phyloP scores from a whole-genome alignment of 1,139 yeast species.

The Pichia sp. region DNA sequence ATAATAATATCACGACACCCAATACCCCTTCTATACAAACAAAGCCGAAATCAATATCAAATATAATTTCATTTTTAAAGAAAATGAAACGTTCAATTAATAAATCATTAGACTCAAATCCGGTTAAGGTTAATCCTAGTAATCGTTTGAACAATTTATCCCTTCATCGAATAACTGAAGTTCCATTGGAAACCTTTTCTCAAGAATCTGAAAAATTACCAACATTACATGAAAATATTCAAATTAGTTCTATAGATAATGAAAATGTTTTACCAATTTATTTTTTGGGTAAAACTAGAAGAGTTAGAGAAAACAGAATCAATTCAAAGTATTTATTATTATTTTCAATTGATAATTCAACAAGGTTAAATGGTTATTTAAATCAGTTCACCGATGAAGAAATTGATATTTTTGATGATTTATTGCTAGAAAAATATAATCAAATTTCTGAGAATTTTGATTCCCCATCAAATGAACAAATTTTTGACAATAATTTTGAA shows the following conservation, averaged over 20 bases:
- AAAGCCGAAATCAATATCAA: background rate
- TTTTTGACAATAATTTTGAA: conserved; percentile 5
- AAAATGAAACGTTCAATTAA: conserved; percentile 1
- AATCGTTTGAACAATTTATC: background rate
- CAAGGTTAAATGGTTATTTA: conserved; percentile 29
- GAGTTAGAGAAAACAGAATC: conserved; percentile 39
- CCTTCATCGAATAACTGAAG: conserved; percentile 2
- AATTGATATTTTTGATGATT: conserved; percentile 26
- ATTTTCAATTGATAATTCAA: conserved; percentile 42
- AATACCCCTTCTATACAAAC: background rate
- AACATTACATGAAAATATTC: conserved; percentile 2
- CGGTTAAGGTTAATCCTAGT: background rate
- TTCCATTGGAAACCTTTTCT: conserved; percentile 15
- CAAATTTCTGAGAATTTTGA: background rate
- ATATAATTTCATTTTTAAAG: background rate
- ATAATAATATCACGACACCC: background rate
- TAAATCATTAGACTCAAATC: background rate
- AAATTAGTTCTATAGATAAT: conserved; percentile 1
- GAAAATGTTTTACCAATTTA: conserved; percentile 3
- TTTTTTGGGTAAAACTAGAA: conserved; percentile 12
- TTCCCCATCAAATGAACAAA: background rate
- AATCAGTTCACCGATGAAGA: conserved; percentile 32
- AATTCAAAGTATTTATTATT: conserved; percentile 40
- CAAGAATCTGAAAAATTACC: conserved; percentile 6
- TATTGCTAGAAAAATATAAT: conserved; percentile 9